phyloP scores from a whole-genome alignment of 164 flowering plant genomes.

The Dillenia turbinata region DNA sequence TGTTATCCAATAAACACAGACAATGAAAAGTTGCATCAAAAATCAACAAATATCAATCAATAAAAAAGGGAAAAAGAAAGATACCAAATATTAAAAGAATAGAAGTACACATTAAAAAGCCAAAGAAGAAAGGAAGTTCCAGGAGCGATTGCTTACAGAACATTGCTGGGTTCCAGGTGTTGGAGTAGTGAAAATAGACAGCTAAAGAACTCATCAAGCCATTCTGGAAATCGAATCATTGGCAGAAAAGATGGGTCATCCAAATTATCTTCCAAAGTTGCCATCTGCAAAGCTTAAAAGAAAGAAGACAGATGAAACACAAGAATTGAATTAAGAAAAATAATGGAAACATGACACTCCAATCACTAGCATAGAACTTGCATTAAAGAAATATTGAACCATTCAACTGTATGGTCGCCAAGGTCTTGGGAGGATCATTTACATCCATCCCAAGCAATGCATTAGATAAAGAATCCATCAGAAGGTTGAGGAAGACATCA shows the following conservation, averaged over 20 bases:
- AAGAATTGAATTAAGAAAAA: no score
- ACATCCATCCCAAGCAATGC: slow-evolving; percentile 99
- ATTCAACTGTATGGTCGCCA: slow-evolving; percentile 95
- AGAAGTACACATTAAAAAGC: not conserved
- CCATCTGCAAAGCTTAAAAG: slow-evolving; percentile 53
- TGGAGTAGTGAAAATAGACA: slow-evolving; percentile 82
- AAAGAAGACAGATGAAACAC: slow-evolving; percentile 5
- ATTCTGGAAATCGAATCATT: slow-evolving; percentile 70
- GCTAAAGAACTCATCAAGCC: slow-evolving; percentile 96
- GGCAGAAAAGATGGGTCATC: slow-evolving; percentile 44
- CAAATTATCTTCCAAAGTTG: slow-evolving; percentile 55
- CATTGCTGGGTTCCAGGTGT: slow-evolving; percentile 90
- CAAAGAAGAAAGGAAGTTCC: not conserved
- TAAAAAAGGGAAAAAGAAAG: no score
- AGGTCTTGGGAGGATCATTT: slow-evolving; percentile 96
- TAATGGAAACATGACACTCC: slow-evolving; percentile 5
- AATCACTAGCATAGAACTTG: slow-evolving; percentile 25
- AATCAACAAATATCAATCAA: not conserved
- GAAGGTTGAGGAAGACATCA: slow-evolving; percentile 46
- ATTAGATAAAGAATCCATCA: slow-evolving; percentile 75
- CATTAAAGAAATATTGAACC: slow-evolving; percentile 96
- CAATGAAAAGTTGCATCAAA: not conserved
- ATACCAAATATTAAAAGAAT: no score
- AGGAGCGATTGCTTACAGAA: slow-evolving; percentile 51
- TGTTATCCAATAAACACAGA: no score